Percentiles rank a stretch among this genome's conserved stretches.
Conservation (phyloP, 495 filamentous ascomycete species). For the Amniculicola lignicola region DNA sequence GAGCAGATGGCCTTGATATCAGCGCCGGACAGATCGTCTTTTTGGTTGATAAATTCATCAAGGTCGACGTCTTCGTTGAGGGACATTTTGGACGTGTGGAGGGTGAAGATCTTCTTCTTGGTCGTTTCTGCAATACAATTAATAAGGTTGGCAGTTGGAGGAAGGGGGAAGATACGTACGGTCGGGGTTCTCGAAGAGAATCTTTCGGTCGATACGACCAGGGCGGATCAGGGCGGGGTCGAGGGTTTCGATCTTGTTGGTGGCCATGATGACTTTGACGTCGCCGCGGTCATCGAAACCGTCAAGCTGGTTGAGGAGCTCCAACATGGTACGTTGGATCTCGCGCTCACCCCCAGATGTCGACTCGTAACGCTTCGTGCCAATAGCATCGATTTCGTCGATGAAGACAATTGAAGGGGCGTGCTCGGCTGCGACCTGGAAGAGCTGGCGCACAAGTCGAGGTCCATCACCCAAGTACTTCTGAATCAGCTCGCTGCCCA, state of each 20-base stretch:
- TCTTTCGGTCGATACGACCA: slow-evolving; percentile 98
- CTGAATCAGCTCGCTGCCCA: slow-evolving; percentile 96
- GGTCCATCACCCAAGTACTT: slow-evolving; percentile 98
- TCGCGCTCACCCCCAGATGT: slow-evolving; percentile 96
- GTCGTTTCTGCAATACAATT: slow-evolving; percentile 70
- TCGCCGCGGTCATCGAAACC: slow-evolving; percentile 98
- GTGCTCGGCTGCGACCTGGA: slow-evolving; percentile 95
- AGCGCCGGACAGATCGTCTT: slow-evolving; percentile 94
- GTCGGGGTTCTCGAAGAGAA: slow-evolving; percentile 98
- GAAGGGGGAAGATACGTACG: slow-evolving; percentile 53
- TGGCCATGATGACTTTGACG: slow-evolving; percentile 99
- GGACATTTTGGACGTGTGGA: slow-evolving; percentile 99
- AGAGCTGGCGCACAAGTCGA: slow-evolving; percentile 90
- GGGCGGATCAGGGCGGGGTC: slow-evolving; percentile 96
- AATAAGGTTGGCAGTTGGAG: neutral
- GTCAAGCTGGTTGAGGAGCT: slow-evolving; percentile 96
- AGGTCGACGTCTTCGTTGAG: slow-evolving; percentile 92
- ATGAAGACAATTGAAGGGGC: slow-evolving; percentile 98
- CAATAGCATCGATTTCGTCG: slow-evolving; percentile 98
- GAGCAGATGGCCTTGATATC: slow-evolving; percentile 99
- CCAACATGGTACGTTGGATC: slow-evolving; percentile 97
- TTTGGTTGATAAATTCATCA: slow-evolving; percentile 97
- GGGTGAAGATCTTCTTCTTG: slow-evolving; percentile 98
- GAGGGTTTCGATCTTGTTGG: slow-evolving; percentile 98
- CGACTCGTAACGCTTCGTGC: slow-evolving; percentile 97